Conservation (phyloP, 1,284 basidiomycete species). For the Xerocomus nothofagi region DNA sequence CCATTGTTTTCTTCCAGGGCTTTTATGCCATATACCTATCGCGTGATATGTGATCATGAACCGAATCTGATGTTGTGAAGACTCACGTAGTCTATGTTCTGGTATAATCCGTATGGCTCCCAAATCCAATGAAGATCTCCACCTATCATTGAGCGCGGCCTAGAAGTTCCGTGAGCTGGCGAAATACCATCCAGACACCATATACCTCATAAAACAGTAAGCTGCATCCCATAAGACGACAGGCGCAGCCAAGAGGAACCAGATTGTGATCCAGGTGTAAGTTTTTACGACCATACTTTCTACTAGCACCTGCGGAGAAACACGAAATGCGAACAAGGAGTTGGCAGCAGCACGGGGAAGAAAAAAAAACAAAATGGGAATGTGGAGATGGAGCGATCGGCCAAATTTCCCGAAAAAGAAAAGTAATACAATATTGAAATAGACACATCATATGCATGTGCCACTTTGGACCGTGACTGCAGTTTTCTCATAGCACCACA, state of each 20-base stretch:
- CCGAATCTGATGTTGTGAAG: background rate
- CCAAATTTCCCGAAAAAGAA: too few relatives aligned
- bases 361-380: background rate
- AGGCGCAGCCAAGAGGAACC: conserved; percentile 63
- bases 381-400: background rate
- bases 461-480: too few relatives aligned
- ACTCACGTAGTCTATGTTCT: conserved; percentile 65
- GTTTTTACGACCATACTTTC: conserved; percentile 49
- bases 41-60: conserved; percentile 23
- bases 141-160: conserved; percentile 67
- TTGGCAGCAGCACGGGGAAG: background rate
- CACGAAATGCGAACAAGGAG: background rate
- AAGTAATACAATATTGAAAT: too few relatives aligned
- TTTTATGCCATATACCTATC: conserved; percentile 70
- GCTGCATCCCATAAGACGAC: conserved; percentile 67
- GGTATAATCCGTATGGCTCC: conserved; percentile 79
- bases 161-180: conserved; percentile 16
- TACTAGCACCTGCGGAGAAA: background rate
- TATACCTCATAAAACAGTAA: conserved; percentile 72
- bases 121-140: conserved; percentile 89
- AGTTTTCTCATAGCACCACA: too few relatives aligned
- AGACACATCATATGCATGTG: too few relatives aligned
- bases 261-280: conserved; percentile 62
- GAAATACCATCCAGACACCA: background rate
- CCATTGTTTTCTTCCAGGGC: conserved; percentile 67